A percentile compares a stretch with the other conserved stretches of the same genome.
These are phyloP conservation scores for Skeletonema costatum DNA, from an alignment of 108 stramenopile species.

Conservation along the genomic window DNA sequence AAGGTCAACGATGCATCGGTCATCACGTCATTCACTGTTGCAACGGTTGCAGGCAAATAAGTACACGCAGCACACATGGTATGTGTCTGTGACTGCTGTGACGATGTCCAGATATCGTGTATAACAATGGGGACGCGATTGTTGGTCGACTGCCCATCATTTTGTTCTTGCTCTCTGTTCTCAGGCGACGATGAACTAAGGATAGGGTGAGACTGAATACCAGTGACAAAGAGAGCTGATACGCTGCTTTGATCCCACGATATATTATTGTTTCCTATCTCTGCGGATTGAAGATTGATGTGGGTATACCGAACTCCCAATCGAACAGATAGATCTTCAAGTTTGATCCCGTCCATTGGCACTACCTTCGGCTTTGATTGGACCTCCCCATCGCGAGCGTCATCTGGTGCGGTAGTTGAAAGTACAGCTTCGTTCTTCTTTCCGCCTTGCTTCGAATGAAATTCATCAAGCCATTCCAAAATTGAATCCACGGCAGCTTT, in stretches of 20 bases:
- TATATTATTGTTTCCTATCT: not conserved
- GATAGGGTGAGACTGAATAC: slow-evolving; percentile 8
- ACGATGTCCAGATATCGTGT: slow-evolving; percentile 1
- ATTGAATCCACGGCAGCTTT: slow-evolving; percentile 15
- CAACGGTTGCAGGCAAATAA: slow-evolving; percentile 5
- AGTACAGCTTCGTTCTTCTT: not conserved
- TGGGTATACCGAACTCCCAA: slow-evolving; percentile 78
- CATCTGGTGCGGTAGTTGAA: not conserved
- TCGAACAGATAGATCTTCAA: slow-evolving; percentile 64
- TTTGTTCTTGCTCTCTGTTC: not conserved
- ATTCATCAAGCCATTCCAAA: slow-evolving; percentile 23
- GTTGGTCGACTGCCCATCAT: not conserved
- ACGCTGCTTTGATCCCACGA: slow-evolving; percentile 14
- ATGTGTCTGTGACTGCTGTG: slow-evolving; percentile 3
- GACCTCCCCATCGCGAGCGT: slow-evolving; percentile 28
- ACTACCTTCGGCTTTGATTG: slow-evolving; percentile 16
- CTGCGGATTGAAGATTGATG: slow-evolving; percentile 14
- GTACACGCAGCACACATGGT: not conserved
- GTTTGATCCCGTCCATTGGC: slow-evolving; percentile 52
- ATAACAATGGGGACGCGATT: not conserved
- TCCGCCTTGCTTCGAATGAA: not conserved
- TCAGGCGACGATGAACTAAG: not conserved
- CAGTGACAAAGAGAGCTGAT: slow-evolving; percentile 42
- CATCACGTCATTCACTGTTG: not conserved
- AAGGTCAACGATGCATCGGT: not conserved